These are phyloP conservation scores for Neurospora crassa DNA, from an alignment of 2,329 filamentous ascomycete species.

Conservation along the genomic window DNA sequence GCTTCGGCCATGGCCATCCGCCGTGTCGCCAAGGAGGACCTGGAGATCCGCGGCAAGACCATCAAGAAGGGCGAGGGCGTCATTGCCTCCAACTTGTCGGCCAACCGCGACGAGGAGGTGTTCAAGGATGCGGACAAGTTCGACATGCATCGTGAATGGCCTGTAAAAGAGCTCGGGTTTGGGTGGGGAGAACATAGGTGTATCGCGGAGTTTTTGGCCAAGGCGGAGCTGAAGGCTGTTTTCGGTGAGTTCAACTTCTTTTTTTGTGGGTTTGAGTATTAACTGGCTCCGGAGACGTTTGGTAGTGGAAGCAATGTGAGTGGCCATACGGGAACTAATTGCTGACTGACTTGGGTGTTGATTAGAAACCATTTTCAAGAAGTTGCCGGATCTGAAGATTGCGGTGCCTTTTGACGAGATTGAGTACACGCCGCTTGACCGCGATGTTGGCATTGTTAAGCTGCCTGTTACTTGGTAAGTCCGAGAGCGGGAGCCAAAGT, in stretches of 20 bases:
- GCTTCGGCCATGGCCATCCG: constrained; percentile 37
- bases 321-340: background rate
- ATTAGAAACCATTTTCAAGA: constrained; percentile 28
- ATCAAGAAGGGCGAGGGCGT: constrained; percentile 36
- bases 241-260: constrained; percentile 26
- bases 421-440: constrained; percentile 27
- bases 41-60: constrained; percentile 32
- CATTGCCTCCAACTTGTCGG: constrained; percentile 37
- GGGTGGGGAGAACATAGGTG: constrained; percentile 38
- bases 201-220: constrained; percentile 34
- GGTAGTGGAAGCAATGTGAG: background rate
- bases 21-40: constrained; percentile 36
- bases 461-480: constrained; percentile 27
- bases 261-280: background rate
- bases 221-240: constrained; percentile 31
- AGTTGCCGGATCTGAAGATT: constrained; percentile 29
- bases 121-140: constrained; percentile 32
- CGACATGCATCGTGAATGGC: constrained; percentile 30
- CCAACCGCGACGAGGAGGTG: constrained; percentile 36
- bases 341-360: background rate
- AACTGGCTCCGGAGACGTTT: background rate
- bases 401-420: constrained; percentile 29
- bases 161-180: constrained; percentile 29
- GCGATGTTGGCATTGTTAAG: constrained; percentile 31
- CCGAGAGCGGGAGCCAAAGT: background rate